Conservation (phyloP, 192 early-diverging fungal genomes). For the Gamsiella multidivaricata region DNA sequence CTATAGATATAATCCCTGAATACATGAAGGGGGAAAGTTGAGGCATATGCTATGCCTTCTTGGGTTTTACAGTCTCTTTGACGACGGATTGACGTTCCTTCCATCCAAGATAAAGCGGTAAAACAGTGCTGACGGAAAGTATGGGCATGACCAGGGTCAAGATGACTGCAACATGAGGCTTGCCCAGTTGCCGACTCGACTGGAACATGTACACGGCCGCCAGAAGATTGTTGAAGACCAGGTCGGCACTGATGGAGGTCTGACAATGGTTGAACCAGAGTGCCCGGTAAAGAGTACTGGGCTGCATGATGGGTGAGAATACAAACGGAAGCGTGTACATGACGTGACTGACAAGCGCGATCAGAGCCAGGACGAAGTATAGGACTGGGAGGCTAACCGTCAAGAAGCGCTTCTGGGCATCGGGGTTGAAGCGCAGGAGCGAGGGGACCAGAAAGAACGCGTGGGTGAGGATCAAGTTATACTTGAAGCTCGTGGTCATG, state of each 20-base stretch:
- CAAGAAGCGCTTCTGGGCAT: slow-evolving; percentile 10
- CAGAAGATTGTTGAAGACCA: slow-evolving; percentile 43
- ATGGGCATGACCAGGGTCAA: slow-evolving; percentile 27
- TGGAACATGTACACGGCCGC: slow-evolving; percentile 38
- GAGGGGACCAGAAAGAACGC: slow-evolving; percentile 41
- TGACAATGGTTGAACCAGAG: slow-evolving; percentile 51
- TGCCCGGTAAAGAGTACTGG: slow-evolving; percentile 20
- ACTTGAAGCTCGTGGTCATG: slow-evolving; percentile 30
- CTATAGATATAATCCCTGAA: neutral
- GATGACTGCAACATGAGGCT: slow-evolving; percentile 9
- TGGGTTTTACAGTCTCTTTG: slow-evolving; percentile 1
- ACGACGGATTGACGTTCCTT: slow-evolving; percentile 36
- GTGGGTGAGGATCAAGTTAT: slow-evolving; percentile 41
- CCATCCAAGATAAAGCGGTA: slow-evolving; percentile 44
- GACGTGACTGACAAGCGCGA: slow-evolving; percentile 27
- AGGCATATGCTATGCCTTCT: slow-evolving; percentile 22
- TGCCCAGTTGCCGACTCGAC: slow-evolving; percentile 41
- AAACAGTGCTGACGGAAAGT: slow-evolving; percentile 42
- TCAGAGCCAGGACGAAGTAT: slow-evolving; percentile 36
- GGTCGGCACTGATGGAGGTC: slow-evolving; percentile 49
- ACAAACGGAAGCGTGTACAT: slow-evolving; percentile 40
- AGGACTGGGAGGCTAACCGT: slow-evolving; percentile 27
- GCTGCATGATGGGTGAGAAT: slow-evolving; percentile 46
- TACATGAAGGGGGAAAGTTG: too few species aligned
- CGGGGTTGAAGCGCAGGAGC: slow-evolving; percentile 35